Conservation (phyloP, 345 rosid species). For the Eutrema japonicum region DNA sequence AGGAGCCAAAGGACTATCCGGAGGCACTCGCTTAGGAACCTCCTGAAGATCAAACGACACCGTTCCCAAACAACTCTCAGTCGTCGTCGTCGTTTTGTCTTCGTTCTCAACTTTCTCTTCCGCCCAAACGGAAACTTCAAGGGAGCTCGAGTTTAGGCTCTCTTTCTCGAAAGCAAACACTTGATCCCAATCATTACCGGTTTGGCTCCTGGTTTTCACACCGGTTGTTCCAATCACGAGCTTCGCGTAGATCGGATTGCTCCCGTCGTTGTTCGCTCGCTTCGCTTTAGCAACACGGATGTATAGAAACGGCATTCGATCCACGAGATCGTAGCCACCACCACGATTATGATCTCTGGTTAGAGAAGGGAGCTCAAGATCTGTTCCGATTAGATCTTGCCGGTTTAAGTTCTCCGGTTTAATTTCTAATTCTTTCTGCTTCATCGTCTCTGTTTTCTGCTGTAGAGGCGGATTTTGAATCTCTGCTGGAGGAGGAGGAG, state of each 20-base stretch:
- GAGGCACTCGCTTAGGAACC: slow-evolving; percentile 84
- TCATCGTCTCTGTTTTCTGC: slow-evolving; percentile 48
- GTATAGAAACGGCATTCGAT: slow-evolving; percentile 82
- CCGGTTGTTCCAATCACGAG: slow-evolving; percentile 81
- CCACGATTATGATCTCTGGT: slow-evolving; percentile 57
- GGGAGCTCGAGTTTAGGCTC: slow-evolving; percentile 64
- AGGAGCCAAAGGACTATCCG: slow-evolving; percentile 92
- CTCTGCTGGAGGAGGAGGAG: slow-evolving; percentile 46
- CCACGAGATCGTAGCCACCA: slow-evolving; percentile 74
- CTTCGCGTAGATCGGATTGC: slow-evolving; percentile 58
- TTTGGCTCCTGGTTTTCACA: slow-evolving; percentile 70
- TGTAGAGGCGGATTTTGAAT: slow-evolving; percentile 55
- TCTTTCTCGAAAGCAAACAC: slow-evolving; percentile 90
- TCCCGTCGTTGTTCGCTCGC: slow-evolving; percentile 49
- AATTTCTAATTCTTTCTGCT: slow-evolving; percentile 39
- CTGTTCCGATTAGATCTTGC: slow-evolving; percentile 47
- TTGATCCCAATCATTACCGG: slow-evolving; percentile 83
- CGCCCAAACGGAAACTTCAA: slow-evolving; percentile 82
- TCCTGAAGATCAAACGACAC: slow-evolving; percentile 91
- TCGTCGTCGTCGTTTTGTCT: slow-evolving; percentile 37
- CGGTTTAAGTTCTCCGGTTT: slow-evolving; percentile 44
- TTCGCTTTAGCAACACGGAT: slow-evolving; percentile 77
- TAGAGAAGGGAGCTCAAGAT: slow-evolving; percentile 63
- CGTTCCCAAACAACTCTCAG: slow-evolving; percentile 72
- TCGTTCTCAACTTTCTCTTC: slow-evolving; percentile 70